Evolutionary conservation across 2,329 filamentous ascomycete species (phyloP), one percentile per base, ranked within the genome.

Genomic region (Fusarium agapanthi): DNA sequence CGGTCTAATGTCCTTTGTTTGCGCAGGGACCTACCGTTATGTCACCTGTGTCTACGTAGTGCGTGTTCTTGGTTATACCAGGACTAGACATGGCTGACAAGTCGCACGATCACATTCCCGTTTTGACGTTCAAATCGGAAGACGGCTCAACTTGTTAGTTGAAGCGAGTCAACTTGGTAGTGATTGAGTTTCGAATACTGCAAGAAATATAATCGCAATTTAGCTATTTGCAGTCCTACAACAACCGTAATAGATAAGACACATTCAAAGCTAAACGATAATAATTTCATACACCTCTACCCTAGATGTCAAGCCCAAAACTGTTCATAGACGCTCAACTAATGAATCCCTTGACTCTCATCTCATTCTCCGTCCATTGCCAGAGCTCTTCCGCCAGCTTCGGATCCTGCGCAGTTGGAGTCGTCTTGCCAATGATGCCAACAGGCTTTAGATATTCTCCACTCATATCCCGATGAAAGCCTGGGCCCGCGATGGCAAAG

Each of bases 391-490:
- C 16, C 12, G 40, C 54, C 40, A 56, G 6, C 13, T 56, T 44
- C 9, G 30, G 12, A 24, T 56, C 40, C 6, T 43, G 22, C 9
- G 30, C 54, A 35, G 37, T 35, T 7, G 11, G 4, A 13, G n/a
- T 10, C 0, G 54, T 34, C 6, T 56, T 56, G 3, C 54, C 54
- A 26, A 35, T 15, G 2, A 34, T 28, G 10, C 38, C 40, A 3
- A 43, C 22, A 22, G 54, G 54, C 16, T 43, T 44, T n/a, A 44
- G 16, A 35, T 56, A 56, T 5, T 44, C 30, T 34, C 54, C 54
- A 9, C 38, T 43, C 28, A 43, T 43, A 26, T 35, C 40, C 2
- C 14, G 28, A 3, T 3, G 8, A 12, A 44, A 56, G 1, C 4
- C 30, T 20, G 18, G 28, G 13, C 54, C n/a, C 5, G 38, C 54